These are phyloP conservation scores for Phaeophleospora eucalypticola DNA, from an alignment of 2,329 filamentous ascomycete species.

Conservation along the genomic window DNA sequence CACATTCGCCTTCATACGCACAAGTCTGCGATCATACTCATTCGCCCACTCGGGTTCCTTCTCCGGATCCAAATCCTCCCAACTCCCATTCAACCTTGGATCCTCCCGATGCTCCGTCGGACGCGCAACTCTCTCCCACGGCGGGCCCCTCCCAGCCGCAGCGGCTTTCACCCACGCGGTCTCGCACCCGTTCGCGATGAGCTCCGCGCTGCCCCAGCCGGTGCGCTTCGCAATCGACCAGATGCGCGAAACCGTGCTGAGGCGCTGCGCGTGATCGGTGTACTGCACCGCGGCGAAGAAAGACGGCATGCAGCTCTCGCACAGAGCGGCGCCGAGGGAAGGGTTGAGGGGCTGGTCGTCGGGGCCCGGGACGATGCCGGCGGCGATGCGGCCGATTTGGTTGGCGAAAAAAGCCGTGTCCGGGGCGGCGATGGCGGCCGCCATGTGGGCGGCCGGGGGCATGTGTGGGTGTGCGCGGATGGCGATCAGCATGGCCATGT, in stretches of 20 bases:
- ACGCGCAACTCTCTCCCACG: conserved; percentile 53
- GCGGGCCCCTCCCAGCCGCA: conserved; percentile 69
- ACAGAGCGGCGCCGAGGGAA: conserved; percentile 72
- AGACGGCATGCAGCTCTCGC: conserved; percentile 74
- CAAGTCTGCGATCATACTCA: conserved; percentile 40
- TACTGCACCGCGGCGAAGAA: conserved; percentile 87
- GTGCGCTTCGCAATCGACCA: conserved; percentile 73
- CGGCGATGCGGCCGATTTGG: conserved; percentile 74
- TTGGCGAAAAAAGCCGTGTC: conserved; percentile 69
- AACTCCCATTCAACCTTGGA: conserved; percentile 30
- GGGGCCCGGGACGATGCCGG: conserved; percentile 56
- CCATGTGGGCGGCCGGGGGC: conserved; percentile 85
- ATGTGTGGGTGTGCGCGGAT: conserved; percentile 79
- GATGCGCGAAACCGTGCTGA: conserved; percentile 71
- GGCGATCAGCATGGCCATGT: conserved; percentile 80
- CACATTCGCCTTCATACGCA: conserved; percentile 61
- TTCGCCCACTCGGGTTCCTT: no score
- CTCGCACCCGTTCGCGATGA: conserved; percentile 82
- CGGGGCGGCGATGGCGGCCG: conserved; percentile 70
- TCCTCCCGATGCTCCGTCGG: conserved; percentile 27
- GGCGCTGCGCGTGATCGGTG: conserved; percentile 65
- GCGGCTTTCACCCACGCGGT: conserved; percentile 74
- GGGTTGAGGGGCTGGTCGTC: conserved; percentile 63
- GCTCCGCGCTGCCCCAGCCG: conserved; percentile 78
- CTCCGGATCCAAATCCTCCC: conserved; percentile 29